A percentile compares a stretch with the other conserved stretches of the same genome.
Evolutionary conservation across 1,284 basidiomycete genomes (phyloP).

Genomic region (Ceratobasidium sp.): DNA sequence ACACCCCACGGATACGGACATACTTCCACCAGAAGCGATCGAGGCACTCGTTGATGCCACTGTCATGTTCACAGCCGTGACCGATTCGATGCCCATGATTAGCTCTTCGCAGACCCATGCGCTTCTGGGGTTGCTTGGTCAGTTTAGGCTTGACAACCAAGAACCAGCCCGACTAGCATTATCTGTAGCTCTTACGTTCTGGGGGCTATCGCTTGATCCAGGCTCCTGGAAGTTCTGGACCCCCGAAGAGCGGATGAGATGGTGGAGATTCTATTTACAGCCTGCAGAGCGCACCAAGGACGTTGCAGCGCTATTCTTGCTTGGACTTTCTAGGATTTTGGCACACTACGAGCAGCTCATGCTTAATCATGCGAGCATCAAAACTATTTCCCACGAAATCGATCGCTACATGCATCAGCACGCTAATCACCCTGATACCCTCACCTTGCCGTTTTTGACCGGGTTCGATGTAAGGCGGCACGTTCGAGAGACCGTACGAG

Average conservation of each 20-base stretch:
- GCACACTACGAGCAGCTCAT: not conserved
- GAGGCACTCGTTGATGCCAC: conserved; percentile 21
- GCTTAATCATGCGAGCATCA: conserved; percentile 23
- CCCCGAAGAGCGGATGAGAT: not conserved
- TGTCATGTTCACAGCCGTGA: not conserved
- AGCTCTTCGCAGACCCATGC: too few species aligned
- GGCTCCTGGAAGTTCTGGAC: conserved; percentile 18
- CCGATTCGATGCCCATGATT: too few species aligned
- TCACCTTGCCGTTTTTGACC: not conserved
- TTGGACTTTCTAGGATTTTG: conserved; percentile 19
- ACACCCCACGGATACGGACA: too few species aligned
- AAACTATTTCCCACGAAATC: conserved; percentile 14
- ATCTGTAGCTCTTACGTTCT: conserved; percentile 6
- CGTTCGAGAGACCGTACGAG: conserved; percentile 11
- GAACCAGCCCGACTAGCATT: too few species aligned
- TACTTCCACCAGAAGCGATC: not conserved
- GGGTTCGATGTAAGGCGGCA: conserved; percentile 25
- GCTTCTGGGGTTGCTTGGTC: not conserved
- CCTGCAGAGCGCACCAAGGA: not conserved
- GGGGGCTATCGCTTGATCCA: conserved; percentile 14
- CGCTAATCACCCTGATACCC: not conserved
- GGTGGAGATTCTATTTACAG: not conserved
- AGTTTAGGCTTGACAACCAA: not conserved
- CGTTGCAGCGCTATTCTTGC: not conserved
- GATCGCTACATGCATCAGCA: conserved; percentile 6